phyloP scores from a whole-genome alignment of 331 rosid species.

The Spiraea crenata region DNA sequence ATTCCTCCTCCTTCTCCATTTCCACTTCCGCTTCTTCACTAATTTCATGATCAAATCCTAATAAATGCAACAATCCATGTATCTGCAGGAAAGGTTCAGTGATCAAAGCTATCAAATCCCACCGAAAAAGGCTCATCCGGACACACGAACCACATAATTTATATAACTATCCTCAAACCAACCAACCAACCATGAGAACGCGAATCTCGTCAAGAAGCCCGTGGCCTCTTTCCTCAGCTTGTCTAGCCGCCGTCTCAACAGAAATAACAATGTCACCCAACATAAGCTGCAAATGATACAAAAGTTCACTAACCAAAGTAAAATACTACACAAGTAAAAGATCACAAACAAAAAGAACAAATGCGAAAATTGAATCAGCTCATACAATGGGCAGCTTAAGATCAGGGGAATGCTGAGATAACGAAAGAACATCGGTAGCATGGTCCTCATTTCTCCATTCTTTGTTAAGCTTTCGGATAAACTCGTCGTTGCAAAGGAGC shows the following conservation, averaged over 20 bases:
- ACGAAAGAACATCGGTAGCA: conserved; percentile 87
- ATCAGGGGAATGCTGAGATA: conserved; percentile 81
- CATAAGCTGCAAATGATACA: conserved; percentile 62
- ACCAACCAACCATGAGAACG: conserved; percentile 85
- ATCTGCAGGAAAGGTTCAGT: conserved; percentile 43
- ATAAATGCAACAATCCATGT: conserved; percentile 91
- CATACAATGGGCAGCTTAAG: conserved; percentile 77
- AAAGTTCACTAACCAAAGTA: background rate
- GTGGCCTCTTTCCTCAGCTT: conserved; percentile 91
- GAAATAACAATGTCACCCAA: conserved; percentile 91
- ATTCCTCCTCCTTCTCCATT: conserved; percentile 94
- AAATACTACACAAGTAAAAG: background rate
- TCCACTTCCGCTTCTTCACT: conserved; percentile 91
- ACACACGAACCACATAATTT: background rate
- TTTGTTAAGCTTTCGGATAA: conserved; percentile 75
- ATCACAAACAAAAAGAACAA: background rate
- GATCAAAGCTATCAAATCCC: conserved; percentile 16
- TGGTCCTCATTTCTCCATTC: conserved; percentile 97
- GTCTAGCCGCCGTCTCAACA: conserved; percentile 89
- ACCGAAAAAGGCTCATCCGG: background rate
- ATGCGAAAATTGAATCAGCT: background rate
- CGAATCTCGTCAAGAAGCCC: conserved; percentile 88
- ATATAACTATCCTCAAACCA: conserved; percentile 21
- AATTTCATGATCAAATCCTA: conserved; percentile 96
- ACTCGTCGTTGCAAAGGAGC: conserved; percentile 81